Evolutionary conservation across 140 eudicot genomes (phyloP), one percentile per base, ranked within the genome.

Genomic region (Anethum foeniculum): DNA sequence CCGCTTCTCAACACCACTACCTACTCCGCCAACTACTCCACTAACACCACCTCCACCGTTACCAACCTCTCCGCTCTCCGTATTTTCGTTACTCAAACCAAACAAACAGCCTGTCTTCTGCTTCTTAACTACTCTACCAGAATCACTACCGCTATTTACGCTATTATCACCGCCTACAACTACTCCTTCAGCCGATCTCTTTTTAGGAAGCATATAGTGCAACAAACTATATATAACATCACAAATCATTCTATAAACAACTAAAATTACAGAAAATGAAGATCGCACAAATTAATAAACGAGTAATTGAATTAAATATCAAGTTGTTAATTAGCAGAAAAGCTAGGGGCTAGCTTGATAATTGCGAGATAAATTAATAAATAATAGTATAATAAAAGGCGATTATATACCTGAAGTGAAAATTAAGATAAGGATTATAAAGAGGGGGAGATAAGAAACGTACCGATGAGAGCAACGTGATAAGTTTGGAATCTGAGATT

Each of bases 191-290:
- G 68, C 89, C 79, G 92, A 75, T 88, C 97, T 87, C 93, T 89
- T 92, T 84, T 87, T 89, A 79, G 91, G 95, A 88, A 90, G 93
- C 97, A 92, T 88, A 87, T 85, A 90, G 90, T 88, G 90, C 85
- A 94, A 84, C 80, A 91, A 90, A 56, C 97, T 84, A 88, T 91
- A 84, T 25, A 91, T 85, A 84, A 47, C 90, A 28, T 85, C 91
- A 77, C 90, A 86, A 88, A 86, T 73, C 79, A 87, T 88, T 91
- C 88, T 85, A 60, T 76, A 74, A 69, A 89, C 78, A 47, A 85
- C 43, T 77, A 86, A 81, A 79, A 89, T 46, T 71, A 25, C 23
- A 30, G 36, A 69, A 76, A 81, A 67, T 15, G 23, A 34, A 84
- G 89, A 92, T 92, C 90, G 81, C 76, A 75, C n/a, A 30, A 68